Evolutionary conservation across 768 basidiomycete species (phyloP).

Genomic region (Termitomyces sp.): DNA sequence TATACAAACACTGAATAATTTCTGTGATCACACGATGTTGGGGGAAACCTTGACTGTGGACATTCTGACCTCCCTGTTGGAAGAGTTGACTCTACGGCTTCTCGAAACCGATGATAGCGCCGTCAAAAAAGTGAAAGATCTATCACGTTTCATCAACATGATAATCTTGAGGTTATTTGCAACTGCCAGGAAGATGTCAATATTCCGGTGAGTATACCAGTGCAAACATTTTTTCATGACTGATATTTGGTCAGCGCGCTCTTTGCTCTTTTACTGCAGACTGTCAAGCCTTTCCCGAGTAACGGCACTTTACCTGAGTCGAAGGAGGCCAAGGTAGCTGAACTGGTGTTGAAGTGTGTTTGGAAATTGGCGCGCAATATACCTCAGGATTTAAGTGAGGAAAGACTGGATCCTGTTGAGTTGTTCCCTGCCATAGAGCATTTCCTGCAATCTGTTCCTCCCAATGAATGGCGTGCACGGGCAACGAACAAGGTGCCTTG

Average conservation of each 20-base stretch:
- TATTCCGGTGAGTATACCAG: constrained; percentile 65
- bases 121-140: constrained; percentile 81
- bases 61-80: constrained; percentile 80
- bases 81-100: constrained; percentile 86
- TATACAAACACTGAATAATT: constrained; percentile 92
- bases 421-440: constrained; percentile 90
- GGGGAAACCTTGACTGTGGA: constrained; percentile 85
- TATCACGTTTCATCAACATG: constrained; percentile 98
- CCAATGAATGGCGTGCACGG: constrained; percentile 93
- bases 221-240: constrained; percentile 1
- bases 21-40: constrained; percentile 86
- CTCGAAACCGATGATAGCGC: constrained; percentile 90
- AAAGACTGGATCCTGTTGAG: constrained; percentile 78
- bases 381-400: constrained; percentile 81
- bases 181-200: constrained; percentile 82
- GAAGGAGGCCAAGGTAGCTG: constrained; percentile 83
- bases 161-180: constrained; percentile 92
- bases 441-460: constrained; percentile 89
- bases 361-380: constrained; percentile 97
- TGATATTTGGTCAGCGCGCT: constrained; percentile 45
- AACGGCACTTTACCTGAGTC: constrained; percentile 70
- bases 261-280: constrained; percentile 76
- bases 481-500: constrained; percentile 89
- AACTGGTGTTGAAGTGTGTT: constrained; percentile 91
- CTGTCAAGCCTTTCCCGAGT: constrained; percentile 77